phyloP scores from a whole-genome alignment of 768 basidiomycete species.

The Hysterangium stoloniferum region DNA sequence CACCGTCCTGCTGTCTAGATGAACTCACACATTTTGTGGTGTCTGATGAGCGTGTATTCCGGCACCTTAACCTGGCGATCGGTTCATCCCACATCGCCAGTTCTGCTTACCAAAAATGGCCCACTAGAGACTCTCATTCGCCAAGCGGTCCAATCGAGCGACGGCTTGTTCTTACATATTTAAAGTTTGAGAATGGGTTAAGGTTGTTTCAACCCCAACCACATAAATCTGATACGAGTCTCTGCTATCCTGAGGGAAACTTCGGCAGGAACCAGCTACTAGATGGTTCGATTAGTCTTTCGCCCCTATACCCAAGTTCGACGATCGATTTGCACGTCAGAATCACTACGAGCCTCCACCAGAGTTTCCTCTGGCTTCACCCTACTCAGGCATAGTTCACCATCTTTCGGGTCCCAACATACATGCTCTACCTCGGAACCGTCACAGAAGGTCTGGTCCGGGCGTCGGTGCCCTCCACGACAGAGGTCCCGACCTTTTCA shows the following conservation, averaged over 20 bases:
- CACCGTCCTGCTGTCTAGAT: constrained; percentile 60
- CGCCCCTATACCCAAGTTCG: constrained; percentile 93
- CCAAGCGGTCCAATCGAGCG: constrained; percentile 41
- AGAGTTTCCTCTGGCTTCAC: constrained; percentile 94
- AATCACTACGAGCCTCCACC: constrained; percentile 93
- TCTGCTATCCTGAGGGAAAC: constrained; percentile 74
- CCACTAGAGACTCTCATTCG: constrained; percentile 66
- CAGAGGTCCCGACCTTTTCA: constrained; percentile 50
- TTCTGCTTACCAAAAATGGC: constrained; percentile 70
- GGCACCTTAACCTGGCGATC: constrained; percentile 72
- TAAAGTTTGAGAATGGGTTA: constrained; percentile 74
- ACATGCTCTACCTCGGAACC: constrained; percentile 74
- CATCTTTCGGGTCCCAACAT: constrained; percentile 87
- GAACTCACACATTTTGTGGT: constrained; percentile 46
- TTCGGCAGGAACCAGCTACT: constrained; percentile 90
- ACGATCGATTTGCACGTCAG: constrained; percentile 96
- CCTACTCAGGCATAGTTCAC: constrained; percentile 87
- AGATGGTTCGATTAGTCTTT: constrained; percentile 95
- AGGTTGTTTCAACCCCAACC: constrained; percentile 75
- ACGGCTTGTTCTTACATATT: constrained; percentile 52
- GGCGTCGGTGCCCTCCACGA: constrained; percentile 66
- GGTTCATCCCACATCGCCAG: constrained; percentile 68
- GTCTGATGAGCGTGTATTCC: constrained; percentile 78
- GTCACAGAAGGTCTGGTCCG: constrained; percentile 65
- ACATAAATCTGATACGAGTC: constrained; percentile 53